Conservation (phyloP, 2,329 filamentous ascomycete species). For the Alternaria dauci region DNA sequence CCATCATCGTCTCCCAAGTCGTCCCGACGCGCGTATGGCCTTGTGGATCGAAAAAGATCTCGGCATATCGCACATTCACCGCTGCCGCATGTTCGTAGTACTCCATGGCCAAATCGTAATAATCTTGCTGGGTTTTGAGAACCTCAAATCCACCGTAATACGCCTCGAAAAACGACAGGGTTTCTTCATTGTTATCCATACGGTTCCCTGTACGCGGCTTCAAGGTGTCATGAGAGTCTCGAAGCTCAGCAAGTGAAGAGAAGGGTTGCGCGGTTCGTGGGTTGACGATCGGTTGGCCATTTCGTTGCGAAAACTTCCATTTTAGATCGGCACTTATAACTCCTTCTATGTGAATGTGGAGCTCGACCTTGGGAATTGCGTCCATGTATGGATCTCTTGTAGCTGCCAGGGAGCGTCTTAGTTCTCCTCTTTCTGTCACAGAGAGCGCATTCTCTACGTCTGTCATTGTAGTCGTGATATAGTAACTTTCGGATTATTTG, state of each 20-base stretch:
- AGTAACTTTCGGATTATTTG: neutral
- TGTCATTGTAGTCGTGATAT: slow-evolving; percentile 10
- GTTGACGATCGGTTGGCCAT: slow-evolving; percentile 30
- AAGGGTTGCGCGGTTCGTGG: neutral
- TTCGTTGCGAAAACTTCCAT: slow-evolving; percentile 55
- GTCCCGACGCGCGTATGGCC: slow-evolving; percentile 53
- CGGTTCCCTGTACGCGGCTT: slow-evolving; percentile 9
- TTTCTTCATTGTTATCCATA: slow-evolving; percentile 24
- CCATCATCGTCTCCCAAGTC: slow-evolving; percentile 42
- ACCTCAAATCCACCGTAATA: slow-evolving; percentile 40
- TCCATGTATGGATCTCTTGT: slow-evolving; percentile 8
- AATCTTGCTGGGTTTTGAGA: slow-evolving; percentile 49
- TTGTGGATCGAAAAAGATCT: slow-evolving; percentile 57
- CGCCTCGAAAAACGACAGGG: slow-evolving; percentile 34
- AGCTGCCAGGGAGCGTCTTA: slow-evolving; percentile 8
- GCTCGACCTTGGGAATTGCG: slow-evolving; percentile 54
- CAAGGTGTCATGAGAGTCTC: slow-evolving; percentile 43
- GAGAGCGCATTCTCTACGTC: slow-evolving; percentile 19
- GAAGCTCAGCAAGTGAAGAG: neutral
- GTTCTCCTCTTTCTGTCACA: slow-evolving; percentile 12
- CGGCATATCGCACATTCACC: slow-evolving; percentile 54
- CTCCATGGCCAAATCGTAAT: slow-evolving; percentile 53
- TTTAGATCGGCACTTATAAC: slow-evolving; percentile 54
- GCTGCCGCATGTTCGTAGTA: slow-evolving; percentile 45
- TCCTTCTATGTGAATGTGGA: slow-evolving; percentile 60